Base-by-base conservation (phyloP, 2,329 filamentous ascomycete genomes). In the Ophiocordyceps camponoti-leonardi region DNA sequence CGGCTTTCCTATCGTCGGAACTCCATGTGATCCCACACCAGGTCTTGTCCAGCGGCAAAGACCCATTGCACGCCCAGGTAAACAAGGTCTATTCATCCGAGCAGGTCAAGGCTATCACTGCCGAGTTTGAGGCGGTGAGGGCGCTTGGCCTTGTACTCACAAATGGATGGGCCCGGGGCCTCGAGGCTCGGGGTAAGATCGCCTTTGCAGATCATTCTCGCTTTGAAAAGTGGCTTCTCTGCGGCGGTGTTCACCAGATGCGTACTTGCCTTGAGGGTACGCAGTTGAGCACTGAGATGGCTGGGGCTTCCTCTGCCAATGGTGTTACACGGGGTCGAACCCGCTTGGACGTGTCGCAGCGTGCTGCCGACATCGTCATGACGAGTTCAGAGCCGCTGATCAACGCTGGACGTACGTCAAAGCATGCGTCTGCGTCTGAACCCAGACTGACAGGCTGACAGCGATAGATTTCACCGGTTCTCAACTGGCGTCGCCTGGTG, bases 111-210 rank as follows among this genome's bases (percentile, higher is more conserved):
- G 67, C 68, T 8, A 71, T 88, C 50, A 72, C 73, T 47, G 57
- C 65, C 30, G 77, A 85, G 54, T 77, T 85, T 51, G 65, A 74
- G 41, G 66, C 75, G 6, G 82, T 79, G 45, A 75, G 76, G 52
- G 62, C 67, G n/a, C 70, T 85, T 52, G 82, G 84, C n/a, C 54
- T 70, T 41, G 79, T 79, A 40, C 75, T 80, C 12, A 72, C 74
- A 4, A 81, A 86, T 52, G 84, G 88, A 59, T 92, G 85, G 84
- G 67, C 79, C 28, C 88, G 88, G 61, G 84, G 84, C 11, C 69
- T 92, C 4, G 73, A 78, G 41, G 66, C 64, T 26, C 71, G 75
- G 47, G 81, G 83, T 11, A 75, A 74, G 52, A 68, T 76, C 48
- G 63, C 69, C 43, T 72, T 77, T 52, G 69, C 67, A 12, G 77